Conservation (phyloP, 345 rosid species). For the Lepidium aucheri region DNA sequence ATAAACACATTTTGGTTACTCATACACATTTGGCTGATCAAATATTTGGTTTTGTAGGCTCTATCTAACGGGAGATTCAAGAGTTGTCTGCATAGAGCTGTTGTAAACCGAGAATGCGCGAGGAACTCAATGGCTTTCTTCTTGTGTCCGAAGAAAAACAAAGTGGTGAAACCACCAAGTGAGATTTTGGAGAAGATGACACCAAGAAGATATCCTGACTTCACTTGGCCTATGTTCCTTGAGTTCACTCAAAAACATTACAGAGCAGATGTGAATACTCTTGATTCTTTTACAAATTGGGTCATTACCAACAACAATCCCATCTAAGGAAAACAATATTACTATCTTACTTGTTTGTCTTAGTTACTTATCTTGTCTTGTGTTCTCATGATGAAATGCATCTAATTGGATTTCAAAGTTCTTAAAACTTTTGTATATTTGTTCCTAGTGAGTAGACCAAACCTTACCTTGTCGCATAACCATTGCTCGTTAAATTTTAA, state of each 20-base stretch:
- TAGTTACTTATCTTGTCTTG: neutral
- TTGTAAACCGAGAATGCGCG: conserved; percentile 66
- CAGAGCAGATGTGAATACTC: conserved; percentile 89
- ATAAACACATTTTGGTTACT: neutral
- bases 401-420: neutral
- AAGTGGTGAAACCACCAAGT: conserved; percentile 68
- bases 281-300: conserved; percentile 62
- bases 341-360: neutral
- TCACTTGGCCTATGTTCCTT: conserved; percentile 77
- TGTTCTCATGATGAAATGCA: conserved; percentile 6
- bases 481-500: neutral
- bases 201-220: conserved; percentile 75
- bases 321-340: conserved; percentile 11
- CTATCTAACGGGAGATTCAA: conserved; percentile 31
- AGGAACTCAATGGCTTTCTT: conserved; percentile 96
- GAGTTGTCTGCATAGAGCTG: conserved; percentile 83
- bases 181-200: conserved; percentile 43
- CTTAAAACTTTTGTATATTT: conserved; percentile 3
- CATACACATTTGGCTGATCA: neutral
- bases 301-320: conserved; percentile 17
- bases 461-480: neutral
- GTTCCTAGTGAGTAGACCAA: neutral
- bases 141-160: conserved; percentile 74
- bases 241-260: conserved; percentile 91
- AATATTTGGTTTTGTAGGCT: conserved; percentile 17